Percentiles rank a stretch among this genome's conserved stretches.
These are phyloP conservation scores for Rhodamnia rubescens DNA, from an alignment of 345 rosid species.

Conservation along the genomic window DNA sequence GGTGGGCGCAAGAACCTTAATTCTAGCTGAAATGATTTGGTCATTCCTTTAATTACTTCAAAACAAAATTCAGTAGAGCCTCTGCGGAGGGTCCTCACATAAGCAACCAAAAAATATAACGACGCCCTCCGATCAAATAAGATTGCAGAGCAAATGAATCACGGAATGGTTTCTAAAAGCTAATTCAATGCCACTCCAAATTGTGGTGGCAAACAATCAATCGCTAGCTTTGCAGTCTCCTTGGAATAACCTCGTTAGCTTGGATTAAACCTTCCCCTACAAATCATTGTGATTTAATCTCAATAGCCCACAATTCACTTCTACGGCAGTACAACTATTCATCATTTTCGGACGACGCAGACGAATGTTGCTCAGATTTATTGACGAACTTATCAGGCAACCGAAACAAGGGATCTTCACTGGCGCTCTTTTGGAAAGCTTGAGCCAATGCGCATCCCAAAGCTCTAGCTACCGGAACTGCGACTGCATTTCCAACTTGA, in stretches of 20 bases:
- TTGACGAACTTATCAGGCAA: constrained; percentile 27
- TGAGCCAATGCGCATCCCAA: constrained; percentile 39
- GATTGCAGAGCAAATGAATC: background rate
- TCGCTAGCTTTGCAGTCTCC: background rate
- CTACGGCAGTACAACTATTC: background rate
- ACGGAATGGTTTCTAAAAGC: background rate
- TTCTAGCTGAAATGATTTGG: too few relatives aligned
- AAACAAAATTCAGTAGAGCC: background rate
- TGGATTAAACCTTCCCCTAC: too few relatives aligned
- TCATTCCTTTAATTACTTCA: background rate
- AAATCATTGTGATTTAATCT: too few relatives aligned
- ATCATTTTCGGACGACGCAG: constrained; percentile 16
- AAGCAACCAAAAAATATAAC: background rate
- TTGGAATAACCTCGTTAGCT: too few relatives aligned
- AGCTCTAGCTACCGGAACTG: constrained; percentile 62
- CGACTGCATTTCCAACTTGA: constrained; percentile 73
- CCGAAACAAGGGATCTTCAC: constrained; percentile 16
- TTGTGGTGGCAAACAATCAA: background rate
- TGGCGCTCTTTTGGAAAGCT: constrained; percentile 19
- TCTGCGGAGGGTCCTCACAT: background rate
- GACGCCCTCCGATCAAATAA: background rate
- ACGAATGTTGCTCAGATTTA: background rate
- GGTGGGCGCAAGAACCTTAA: background rate
- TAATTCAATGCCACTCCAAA: background rate
- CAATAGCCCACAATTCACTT: background rate